Evolutionary conservation across 2,329 filamentous ascomycete genomes (phyloP).

Genomic region (Didymella exigua): DNA sequence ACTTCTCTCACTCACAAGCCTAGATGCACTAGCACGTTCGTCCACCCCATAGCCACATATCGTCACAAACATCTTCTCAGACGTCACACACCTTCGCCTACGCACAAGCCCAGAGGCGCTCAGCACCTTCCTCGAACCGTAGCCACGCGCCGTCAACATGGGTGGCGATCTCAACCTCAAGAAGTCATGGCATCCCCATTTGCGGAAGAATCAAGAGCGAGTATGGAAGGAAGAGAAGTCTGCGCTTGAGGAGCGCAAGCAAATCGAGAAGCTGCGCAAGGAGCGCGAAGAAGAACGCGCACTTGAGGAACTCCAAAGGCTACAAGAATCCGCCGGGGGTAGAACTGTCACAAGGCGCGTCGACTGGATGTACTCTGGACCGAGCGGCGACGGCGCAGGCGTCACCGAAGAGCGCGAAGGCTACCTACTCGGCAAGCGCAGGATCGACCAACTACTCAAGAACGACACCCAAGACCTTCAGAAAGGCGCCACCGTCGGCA

Average conservation of each 20-base stretch:
- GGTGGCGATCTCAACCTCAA: conserved; percentile 96
- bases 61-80: too few species aligned
- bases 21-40: too few species aligned
- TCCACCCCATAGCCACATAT: too few species aligned
- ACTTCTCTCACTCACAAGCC: background rate
- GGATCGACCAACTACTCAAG: conserved; percentile 86
- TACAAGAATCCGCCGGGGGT: conserved; percentile 88
- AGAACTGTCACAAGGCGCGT: conserved; percentile 80
- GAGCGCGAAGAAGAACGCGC: conserved; percentile 93
- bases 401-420: conserved; percentile 86
- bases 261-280: conserved; percentile 86
- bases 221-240: conserved; percentile 93
- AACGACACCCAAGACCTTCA: conserved; percentile 76
- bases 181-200: conserved; percentile 83
- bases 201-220: conserved; percentile 86
- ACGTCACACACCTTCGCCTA: background rate
- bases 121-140: conserved; percentile 2
- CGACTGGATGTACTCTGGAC: conserved; percentile 98
- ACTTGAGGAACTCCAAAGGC: conserved; percentile 86
- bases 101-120: background rate
- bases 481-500: conserved; percentile 60
- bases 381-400: conserved; percentile 71
- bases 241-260: conserved; percentile 92
- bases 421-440: conserved; percentile 88
- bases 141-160: conserved; percentile 62